Evolutionary conservation across 1,284 basidiomycete species (phyloP).

Genomic region (Wolfiporia cocos): DNA sequence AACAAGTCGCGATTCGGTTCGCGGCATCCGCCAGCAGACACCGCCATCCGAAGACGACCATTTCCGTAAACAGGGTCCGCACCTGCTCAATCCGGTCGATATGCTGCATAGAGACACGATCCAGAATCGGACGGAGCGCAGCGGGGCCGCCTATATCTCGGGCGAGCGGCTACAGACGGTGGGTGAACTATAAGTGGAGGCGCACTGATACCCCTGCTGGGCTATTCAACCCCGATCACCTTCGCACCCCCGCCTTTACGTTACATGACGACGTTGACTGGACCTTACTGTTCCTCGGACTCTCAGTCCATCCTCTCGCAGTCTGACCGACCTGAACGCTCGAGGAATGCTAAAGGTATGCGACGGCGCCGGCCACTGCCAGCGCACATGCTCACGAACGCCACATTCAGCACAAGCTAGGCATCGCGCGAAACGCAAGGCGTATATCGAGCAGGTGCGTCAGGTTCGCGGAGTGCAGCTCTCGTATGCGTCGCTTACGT

Average conservation of each 20-base stretch:
- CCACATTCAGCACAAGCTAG: constrained; percentile 68
- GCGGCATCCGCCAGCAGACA: constrained; percentile 7
- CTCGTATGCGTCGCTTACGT: constrained; percentile 2
- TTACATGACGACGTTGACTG: constrained; percentile 29
- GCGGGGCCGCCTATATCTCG: constrained; percentile 1
- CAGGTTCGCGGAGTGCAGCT: constrained; percentile 1
- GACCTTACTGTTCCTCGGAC: constrained; percentile 15
- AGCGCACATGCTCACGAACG: constrained; percentile 1
- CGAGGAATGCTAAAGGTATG: constrained; percentile 31
- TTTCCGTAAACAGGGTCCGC: constrained; percentile 3
- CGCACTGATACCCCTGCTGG: constrained; percentile 18
- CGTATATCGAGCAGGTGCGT: constrained; percentile 83
- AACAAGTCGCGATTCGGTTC: constrained; percentile 15
- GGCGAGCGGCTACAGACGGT: constrained; percentile 21
- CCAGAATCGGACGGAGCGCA: constrained; percentile 3
- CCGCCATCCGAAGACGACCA: constrained; percentile 6
- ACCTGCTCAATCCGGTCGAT: constrained; percentile 2
- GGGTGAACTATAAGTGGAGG: constrained; percentile 19
- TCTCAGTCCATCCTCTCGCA: constrained; percentile 9
- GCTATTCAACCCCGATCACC: constrained; percentile 26
- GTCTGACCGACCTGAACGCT: constrained; percentile 58
- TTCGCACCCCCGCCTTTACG: constrained; percentile 24
- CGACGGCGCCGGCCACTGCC: background rate
- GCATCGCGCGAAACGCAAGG: constrained; percentile 89
- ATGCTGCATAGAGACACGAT: constrained; percentile 1